Base-by-base conservation (phyloP, 257 asterid species). In the Striga asiatica region DNA sequence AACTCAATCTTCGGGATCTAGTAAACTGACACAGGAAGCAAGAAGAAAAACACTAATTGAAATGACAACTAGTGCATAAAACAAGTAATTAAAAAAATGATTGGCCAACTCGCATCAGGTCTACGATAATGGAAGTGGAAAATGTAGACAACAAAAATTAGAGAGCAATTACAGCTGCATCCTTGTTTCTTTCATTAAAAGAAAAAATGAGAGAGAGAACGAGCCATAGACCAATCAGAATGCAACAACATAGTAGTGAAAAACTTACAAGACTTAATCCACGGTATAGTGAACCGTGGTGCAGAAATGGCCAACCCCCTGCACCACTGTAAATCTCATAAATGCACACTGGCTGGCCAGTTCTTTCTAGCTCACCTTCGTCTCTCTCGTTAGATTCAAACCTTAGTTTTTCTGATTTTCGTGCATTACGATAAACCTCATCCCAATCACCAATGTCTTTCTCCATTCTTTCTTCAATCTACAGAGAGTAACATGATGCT, bases 351-450 rank as follows among this genome's bases (percentile, higher is more conserved):
- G 89, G 82, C 62, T 92, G 95, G 60, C 99, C 99, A 20, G 95
- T 92, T 74, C 99, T 82, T 79, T 92, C 99, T 28, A 92, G 86
- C 75, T 92, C 99, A 29, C 97, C 99, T 80, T 92, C 97, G 67
- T 92, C 99, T 69, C 97, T 84, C 78, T 88, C 94, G 41, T 88
- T 84, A 29, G 76, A 59, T 84, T 92, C 94, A 71, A 88, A 92
- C 67, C 66, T 76, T n/a, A 88, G 87, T 74, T 84, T 92, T 67
- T 92, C 99, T 41, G 94, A 71, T 75, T 84, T 92, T 31, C 97
- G 83, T 73, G 94, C 95, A 82, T 72, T 84, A 49, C 86, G 92
- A 68, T 92, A 92, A 60, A 92, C 75, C 21, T 79, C 94, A 76
- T 81, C 95, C 97, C 99, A 92, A 67, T 73, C 82, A 50, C 91